Evolutionary conservation across 257 asterid genomes (phyloP).

Genomic region (Datura wrightii): DNA sequence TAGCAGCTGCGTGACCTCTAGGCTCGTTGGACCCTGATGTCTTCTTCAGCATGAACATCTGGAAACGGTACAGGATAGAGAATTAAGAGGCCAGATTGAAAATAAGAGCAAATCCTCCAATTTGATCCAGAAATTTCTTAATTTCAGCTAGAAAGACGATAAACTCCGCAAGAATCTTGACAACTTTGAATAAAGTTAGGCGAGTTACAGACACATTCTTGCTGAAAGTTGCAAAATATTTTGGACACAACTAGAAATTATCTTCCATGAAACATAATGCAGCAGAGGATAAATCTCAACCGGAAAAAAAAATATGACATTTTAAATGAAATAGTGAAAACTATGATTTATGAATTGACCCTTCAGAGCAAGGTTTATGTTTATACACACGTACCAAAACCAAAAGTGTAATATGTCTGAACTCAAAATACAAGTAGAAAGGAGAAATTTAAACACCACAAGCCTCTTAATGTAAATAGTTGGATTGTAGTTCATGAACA

Average conservation of each 20-base stretch:
- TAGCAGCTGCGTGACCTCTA: slow-evolving; percentile 87
- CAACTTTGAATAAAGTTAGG: background rate
- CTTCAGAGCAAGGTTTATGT: background rate
- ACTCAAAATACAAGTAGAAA: background rate
- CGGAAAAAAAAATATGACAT: background rate
- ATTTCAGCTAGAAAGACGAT: background rate
- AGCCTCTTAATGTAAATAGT: background rate
- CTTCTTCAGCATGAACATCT: slow-evolving; percentile 82
- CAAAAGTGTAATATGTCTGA: background rate
- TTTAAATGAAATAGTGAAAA: background rate
- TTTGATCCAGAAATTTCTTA: slow-evolving; percentile 14
- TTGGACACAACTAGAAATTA: background rate
- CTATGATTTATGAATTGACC: background rate
- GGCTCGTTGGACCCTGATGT: slow-evolving; percentile 68
- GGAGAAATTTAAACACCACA: background rate
- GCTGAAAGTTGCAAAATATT: background rate
- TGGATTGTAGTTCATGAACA: background rate
- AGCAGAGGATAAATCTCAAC: background rate
- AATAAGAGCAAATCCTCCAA: background rate
- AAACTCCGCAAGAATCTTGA: background rate
- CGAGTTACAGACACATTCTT: background rate
- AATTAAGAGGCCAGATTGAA: background rate
- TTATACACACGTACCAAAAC: background rate
- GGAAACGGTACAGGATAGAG: background rate
- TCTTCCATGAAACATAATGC: background rate